These are phyloP conservation scores for Microthlaspi erraticum DNA, from an alignment of 345 rosid genomes.

Conservation along the genomic window DNA sequence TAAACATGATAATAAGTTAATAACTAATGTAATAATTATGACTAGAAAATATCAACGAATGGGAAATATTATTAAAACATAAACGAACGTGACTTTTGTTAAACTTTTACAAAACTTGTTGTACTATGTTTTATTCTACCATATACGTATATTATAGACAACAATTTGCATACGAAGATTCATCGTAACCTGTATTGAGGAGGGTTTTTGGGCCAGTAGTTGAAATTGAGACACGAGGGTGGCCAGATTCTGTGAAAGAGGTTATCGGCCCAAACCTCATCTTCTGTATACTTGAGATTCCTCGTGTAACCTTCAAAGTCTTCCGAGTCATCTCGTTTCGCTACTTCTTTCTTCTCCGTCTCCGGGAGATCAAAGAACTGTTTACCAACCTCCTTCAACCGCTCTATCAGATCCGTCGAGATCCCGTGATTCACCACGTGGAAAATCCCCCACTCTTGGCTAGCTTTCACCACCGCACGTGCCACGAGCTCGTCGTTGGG, in stretches of 20 bases:
- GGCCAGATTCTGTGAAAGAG: slow-evolving; percentile 83
- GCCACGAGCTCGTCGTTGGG: slow-evolving; percentile 32
- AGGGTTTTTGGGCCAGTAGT: slow-evolving; percentile 76
- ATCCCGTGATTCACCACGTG: slow-evolving; percentile 52
- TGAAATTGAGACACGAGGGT: slow-evolving; percentile 50
- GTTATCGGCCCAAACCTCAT: slow-evolving; percentile 67
- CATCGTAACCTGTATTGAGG: slow-evolving; percentile 60
- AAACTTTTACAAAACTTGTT: too few relatives aligned
- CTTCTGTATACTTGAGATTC: slow-evolving; percentile 45
- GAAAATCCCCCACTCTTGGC: slow-evolving; percentile 51
- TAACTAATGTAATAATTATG: too few relatives aligned
- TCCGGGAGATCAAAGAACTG: slow-evolving; percentile 68
- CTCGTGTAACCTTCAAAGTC: slow-evolving; percentile 63
- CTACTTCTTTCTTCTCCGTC: slow-evolving; percentile 58
- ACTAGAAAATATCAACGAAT: too few relatives aligned
- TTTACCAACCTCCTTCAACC: slow-evolving; percentile 56
- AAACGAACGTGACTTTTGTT: too few relatives aligned
- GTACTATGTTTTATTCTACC: too few relatives aligned
- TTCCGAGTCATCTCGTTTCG: slow-evolving; percentile 45
- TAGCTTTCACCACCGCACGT: slow-evolving; percentile 47
- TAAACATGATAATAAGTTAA: too few relatives aligned
- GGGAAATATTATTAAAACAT: too few relatives aligned
- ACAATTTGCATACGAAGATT: background rate
- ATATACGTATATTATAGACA: background rate
- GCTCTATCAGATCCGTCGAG: slow-evolving; percentile 46